Base-by-base conservation (phyloP, 768 basidiomycete species). In the Kwoniella europaea region DNA sequence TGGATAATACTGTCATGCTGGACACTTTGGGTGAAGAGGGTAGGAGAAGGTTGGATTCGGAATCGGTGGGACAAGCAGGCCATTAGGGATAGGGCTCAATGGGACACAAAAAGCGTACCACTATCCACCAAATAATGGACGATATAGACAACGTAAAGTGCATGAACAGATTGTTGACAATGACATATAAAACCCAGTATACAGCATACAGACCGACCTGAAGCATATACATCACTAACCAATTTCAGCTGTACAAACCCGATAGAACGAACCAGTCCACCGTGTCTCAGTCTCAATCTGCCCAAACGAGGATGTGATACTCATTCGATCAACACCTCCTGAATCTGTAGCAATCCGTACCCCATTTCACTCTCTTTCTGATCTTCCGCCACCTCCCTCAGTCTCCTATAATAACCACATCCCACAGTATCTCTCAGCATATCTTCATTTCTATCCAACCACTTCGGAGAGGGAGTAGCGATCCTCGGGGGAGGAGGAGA, bases 381-480 rank as follows among this genome's bases (percentile, higher is more conserved):
- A 58, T 58, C 59, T 44, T 61, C 41, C 4, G 59, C 59, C 41
- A 61, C 42, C 22, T 61, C 59, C 41, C 64, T 52, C 59, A 68
- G 27, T 54, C 53, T 46, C 10, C 67, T 60, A 44, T 58, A 68
- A 29, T 68, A 68, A 12, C 67, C 60, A 35, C 67, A 68, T 2
- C 67, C 67, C 5, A 62, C 53, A 16, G 67, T 55, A 35, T 68
- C 67, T 46, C 67, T 61, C 22, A 62, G 44, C 67, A 68, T 53
- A 42, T 68, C 67, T 62, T 68, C 67, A n/a, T 68, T 68, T 20
- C 42, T 68, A 29, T 68, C 52, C 35, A 68, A 18, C 67, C 67
- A 68, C 7, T 46, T 10, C 24, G 52, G 10, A 15, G 16, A 53
- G 12, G 67, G 67, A 13, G 65, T 67, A 12, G 16, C 20, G 35